Percentiles rank a stretch among this genome's conserved stretches.
Conservation (phyloP, 2,329 filamentous ascomycete species). For the Fusarium globosum region DNA sequence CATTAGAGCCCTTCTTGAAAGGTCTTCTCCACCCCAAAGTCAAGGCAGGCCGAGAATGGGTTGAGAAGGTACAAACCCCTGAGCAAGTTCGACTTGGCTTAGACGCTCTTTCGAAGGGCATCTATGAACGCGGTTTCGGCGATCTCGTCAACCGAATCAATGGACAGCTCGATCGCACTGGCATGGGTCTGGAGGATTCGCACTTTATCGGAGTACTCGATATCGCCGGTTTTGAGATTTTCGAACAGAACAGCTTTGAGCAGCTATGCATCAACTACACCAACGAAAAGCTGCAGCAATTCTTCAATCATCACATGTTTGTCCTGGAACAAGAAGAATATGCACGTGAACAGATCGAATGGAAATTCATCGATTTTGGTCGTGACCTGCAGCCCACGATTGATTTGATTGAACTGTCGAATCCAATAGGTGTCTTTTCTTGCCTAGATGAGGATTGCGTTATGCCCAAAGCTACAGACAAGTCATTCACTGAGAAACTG, state of each 20-base stretch:
- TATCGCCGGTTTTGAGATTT: slow-evolving; percentile 99
- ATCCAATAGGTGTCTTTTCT: slow-evolving; percentile 98
- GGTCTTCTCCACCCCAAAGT: slow-evolving; percentile 92
- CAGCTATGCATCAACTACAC: slow-evolving; percentile 99
- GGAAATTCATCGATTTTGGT: slow-evolving; percentile 99
- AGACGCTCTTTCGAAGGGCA: slow-evolving; percentile 94
- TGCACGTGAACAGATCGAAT: slow-evolving; percentile 96
- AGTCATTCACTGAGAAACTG: slow-evolving; percentile 97
- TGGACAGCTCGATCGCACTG: slow-evolving; percentile 86
- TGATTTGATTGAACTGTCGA: slow-evolving; percentile 93
- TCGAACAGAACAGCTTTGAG: slow-evolving; percentile 98
- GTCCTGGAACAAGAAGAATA: slow-evolving; percentile 99
- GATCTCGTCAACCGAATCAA: slow-evolving; percentile 94
- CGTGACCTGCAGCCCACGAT: slow-evolving; percentile 97
- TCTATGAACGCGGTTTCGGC: slow-evolving; percentile 96
- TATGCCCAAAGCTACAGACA: slow-evolving; percentile 98
- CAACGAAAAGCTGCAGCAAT: slow-evolving; percentile 98
- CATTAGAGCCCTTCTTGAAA: slow-evolving; percentile 85
- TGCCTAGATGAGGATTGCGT: slow-evolving; percentile 98
- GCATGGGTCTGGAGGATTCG: slow-evolving; percentile 85
- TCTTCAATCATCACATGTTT: slow-evolving; percentile 99
- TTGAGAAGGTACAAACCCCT: slow-evolving; percentile 97
- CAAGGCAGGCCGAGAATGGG: slow-evolving; percentile 96
- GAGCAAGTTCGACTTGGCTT: slow-evolving; percentile 93
- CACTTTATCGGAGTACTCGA: slow-evolving; percentile 98